Evolutionary conservation across 1,284 basidiomycete species (phyloP), one percentile per base, ranked within the genome.

Genomic region (Apiotrichum siamense): DNA sequence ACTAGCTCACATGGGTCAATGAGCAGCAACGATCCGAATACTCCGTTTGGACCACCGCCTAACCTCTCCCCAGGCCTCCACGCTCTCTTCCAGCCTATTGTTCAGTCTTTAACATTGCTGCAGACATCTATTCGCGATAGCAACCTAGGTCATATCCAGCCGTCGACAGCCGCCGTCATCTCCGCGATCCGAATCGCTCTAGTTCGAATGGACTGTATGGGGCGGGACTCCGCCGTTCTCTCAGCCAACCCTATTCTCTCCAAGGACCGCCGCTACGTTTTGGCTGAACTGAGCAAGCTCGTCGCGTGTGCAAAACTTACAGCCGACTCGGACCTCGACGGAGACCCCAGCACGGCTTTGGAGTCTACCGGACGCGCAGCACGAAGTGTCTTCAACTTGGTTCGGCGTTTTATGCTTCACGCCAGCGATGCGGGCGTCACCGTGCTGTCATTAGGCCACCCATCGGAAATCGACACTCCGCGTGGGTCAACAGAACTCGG

Each of bases 121-220:
- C 86, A 92, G 64, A 86, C 81, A 47, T 88, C 92, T 1, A 89
- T 92, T 18, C 41, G 32, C 9, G 41, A 43, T 13, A 29, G 41
- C 20, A 43, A 43, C 20, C 27, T 43, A 7, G 26, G 27, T 12
- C 80, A 83, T 21, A 68, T 73, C 45, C 76, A 77, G 48, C 78
- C 79, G 0, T 75, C 77, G 3, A 78, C 78, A 2, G 78, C 79
- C 13, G 92, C 86, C 66, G 87, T 97, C 59, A 94, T 98, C 62
- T 92, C 90, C 4, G 89, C 89, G 48, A 90, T 98, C 33, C 86
- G 94, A n/a, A 83, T 85, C 23, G 84, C 94, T 17, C 80, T 98
- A 36, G 82, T 84, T 24, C 82, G 86, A 11, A 86, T 90, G 13
- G 88, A 88, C 55, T 96, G 91, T 58, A 78, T 97, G 24, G 83